A percentile compares a stretch with the other conserved stretches of the same genome.
These are phyloP conservation scores for Syzygium jambos DNA, from an alignment of 345 rosid species.

Conservation along the genomic window DNA sequence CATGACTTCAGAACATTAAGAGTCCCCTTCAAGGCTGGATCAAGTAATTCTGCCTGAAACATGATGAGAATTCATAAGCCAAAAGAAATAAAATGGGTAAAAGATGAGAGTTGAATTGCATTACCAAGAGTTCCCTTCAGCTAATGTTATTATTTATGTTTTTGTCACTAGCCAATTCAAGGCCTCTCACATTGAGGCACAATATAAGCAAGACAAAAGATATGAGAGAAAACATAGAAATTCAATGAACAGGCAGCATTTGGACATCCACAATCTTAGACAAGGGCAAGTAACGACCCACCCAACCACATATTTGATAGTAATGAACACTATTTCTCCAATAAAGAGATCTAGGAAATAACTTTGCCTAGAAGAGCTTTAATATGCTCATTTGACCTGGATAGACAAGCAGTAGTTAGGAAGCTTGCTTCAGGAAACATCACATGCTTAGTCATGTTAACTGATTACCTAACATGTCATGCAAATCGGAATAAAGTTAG, in stretches of 20 bases:
- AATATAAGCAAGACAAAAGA: background rate
- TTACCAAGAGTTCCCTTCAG: background rate
- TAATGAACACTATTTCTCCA: background rate
- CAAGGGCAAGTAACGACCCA: background rate
- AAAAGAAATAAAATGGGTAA: background rate
- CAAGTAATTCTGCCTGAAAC: conserved; percentile 66
- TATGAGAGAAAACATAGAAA: background rate
- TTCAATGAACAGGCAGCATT: background rate
- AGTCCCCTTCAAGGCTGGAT: conserved; percentile 88
- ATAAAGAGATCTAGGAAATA: background rate
- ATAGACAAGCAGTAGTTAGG: background rate
- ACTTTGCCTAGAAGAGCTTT: background rate
- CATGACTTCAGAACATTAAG: conserved; percentile 74
- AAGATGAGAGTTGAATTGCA: background rate
- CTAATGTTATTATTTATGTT: background rate
- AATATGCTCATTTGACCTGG: no score
- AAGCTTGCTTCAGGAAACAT: background rate
- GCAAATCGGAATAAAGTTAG: background rate
- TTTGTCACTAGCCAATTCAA: background rate
- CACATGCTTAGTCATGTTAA: background rate
- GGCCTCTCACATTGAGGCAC: background rate
- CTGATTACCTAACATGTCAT: background rate
- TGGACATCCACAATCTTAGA: background rate
- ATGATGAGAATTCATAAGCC: background rate
- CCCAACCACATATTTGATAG: background rate